These are phyloP conservation scores for Kappamyces sp. DNA, from an alignment of 192 early-diverging fungal genomes.

Conservation along the genomic window DNA sequence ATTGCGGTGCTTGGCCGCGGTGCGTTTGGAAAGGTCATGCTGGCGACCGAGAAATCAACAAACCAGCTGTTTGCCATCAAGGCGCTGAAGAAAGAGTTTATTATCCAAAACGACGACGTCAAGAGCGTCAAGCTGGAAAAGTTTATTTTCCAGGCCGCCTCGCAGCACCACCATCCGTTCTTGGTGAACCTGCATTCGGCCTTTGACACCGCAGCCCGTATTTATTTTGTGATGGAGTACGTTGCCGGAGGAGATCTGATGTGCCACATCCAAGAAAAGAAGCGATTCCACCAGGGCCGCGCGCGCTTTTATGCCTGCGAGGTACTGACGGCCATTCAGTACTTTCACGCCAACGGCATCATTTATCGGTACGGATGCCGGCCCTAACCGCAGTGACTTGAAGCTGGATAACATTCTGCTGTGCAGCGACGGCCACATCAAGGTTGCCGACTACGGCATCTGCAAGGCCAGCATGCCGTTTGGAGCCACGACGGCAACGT, in stretches of 20 bases:
- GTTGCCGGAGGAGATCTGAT: slow-evolving; percentile 95
- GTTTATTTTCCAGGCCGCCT: slow-evolving; percentile 85
- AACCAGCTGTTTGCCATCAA: slow-evolving; percentile 90
- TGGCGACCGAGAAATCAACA: slow-evolving; percentile 80
- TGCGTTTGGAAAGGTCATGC: slow-evolving; percentile 99
- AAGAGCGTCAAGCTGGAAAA: slow-evolving; percentile 72
- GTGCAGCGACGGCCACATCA: slow-evolving; percentile 87
- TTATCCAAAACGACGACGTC: slow-evolving; percentile 96
- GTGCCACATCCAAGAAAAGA: slow-evolving; percentile 90
- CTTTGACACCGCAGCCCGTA: slow-evolving; percentile 85
- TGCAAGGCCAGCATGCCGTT: slow-evolving; percentile 78
- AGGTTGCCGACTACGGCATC: slow-evolving; percentile 96
- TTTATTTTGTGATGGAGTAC: slow-evolving; percentile 99
- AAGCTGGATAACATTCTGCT: slow-evolving; percentile 96
- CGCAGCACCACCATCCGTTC: slow-evolving; percentile 86
- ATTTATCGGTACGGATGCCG: slow-evolving; percentile 62
- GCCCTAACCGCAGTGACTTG: slow-evolving; percentile 57
- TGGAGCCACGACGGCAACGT: slow-evolving; percentile 45
- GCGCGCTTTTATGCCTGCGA: slow-evolving; percentile 98
- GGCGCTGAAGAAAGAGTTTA: slow-evolving; percentile 91
- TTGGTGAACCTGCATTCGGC: slow-evolving; percentile 91
- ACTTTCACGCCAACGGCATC: slow-evolving; percentile 91
- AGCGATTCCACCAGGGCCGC: slow-evolving; percentile 78
- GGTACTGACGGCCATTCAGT: slow-evolving; percentile 87
- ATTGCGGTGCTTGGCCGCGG: slow-evolving; percentile 90